Conservation (phyloP, 2,329 filamentous ascomycete species). For the Aaosphaeria arxii region DNA sequence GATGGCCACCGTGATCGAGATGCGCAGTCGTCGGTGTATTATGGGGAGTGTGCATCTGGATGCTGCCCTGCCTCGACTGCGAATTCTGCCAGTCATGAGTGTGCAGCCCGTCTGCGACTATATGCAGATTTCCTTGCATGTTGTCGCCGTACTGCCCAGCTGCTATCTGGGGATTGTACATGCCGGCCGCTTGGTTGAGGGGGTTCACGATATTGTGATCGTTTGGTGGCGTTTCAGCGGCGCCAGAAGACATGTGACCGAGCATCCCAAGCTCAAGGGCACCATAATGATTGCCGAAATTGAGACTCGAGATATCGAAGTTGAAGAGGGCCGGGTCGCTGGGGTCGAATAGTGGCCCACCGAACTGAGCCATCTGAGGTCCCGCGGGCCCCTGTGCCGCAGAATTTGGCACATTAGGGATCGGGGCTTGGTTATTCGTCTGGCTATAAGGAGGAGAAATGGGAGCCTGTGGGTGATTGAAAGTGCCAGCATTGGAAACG, state of each 20-base stretch:
- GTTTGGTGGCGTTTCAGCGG: constrained; percentile 72
- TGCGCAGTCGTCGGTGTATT: constrained; percentile 39
- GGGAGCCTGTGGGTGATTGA: constrained; percentile 68
- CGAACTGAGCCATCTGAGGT: constrained; percentile 42
- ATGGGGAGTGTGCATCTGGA: constrained; percentile 43
- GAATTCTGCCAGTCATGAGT: constrained; percentile 37
- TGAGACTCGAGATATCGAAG: constrained; percentile 89
- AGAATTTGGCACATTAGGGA: constrained; percentile 38
- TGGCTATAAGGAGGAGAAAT: constrained; percentile 71
- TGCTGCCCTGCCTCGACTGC: constrained; percentile 42
- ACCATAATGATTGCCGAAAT: constrained; percentile 95
- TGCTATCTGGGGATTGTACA: constrained; percentile 41
- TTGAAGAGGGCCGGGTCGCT: constrained; percentile 93
- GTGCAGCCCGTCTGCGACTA: constrained; percentile 22
- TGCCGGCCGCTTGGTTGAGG: constrained; percentile 28
- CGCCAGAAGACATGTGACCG: constrained; percentile 90
- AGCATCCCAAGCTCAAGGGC: constrained; percentile 95
- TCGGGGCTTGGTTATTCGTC: constrained; percentile 49
- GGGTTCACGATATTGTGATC: constrained; percentile 48
- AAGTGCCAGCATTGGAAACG: constrained; percentile 47
- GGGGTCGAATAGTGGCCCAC: constrained; percentile 72
- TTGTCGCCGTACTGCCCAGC: constrained; percentile 20
- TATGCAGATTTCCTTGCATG: constrained; percentile 29
- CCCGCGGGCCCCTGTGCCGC: constrained; percentile 20
- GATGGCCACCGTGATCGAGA: constrained; percentile 24